Conservation (phyloP, 768 basidiomycete species). For the Coprinellus micaceus region DNA sequence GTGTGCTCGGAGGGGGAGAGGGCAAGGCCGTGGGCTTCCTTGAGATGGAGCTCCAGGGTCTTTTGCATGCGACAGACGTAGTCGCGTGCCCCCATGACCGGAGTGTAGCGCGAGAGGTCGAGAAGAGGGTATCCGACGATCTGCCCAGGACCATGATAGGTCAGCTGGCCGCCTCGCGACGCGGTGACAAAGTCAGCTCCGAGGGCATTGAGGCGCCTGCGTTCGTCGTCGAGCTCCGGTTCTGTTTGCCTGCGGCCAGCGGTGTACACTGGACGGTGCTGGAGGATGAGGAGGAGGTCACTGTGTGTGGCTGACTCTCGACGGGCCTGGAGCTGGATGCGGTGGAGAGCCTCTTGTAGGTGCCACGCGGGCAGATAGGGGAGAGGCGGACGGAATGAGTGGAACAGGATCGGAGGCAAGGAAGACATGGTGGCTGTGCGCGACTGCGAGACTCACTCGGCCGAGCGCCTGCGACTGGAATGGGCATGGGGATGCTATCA, state of each 20-base stretch:
- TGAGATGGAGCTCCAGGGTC: conserved; percentile 61
- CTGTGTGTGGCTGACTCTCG: conserved; percentile 32
- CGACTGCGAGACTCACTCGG: neutral
- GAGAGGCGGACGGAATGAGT: conserved; percentile 73
- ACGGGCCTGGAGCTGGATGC: conserved; percentile 56
- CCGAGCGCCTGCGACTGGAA: neutral
- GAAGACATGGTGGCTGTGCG: conserved; percentile 22
- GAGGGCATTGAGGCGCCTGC: conserved; percentile 57
- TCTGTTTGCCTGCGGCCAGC: conserved; percentile 83
- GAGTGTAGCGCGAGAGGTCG: conserved; percentile 78
- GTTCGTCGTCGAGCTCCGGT: conserved; percentile 55
- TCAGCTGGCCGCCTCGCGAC: conserved; percentile 86
- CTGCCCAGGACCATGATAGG: conserved; percentile 97
- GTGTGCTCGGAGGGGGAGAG: conserved; percentile 72
- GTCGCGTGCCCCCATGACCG: conserved; percentile 66
- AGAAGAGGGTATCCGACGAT: conserved; percentile 93
- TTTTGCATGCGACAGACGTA: conserved; percentile 85
- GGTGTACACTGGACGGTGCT: conserved; percentile 95
- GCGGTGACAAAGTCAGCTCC: conserved; percentile 88
- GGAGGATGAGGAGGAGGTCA: conserved; percentile 73
- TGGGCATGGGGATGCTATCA: too few relatives aligned
- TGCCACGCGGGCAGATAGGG: conserved; percentile 68
- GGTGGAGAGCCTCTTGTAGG: conserved; percentile 70
- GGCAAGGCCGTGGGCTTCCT: conserved; percentile 53
- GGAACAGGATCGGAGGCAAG: conserved; percentile 68